Conservation (phyloP, 257 asterid genomes). For the Rhazya stricta region DNA sequence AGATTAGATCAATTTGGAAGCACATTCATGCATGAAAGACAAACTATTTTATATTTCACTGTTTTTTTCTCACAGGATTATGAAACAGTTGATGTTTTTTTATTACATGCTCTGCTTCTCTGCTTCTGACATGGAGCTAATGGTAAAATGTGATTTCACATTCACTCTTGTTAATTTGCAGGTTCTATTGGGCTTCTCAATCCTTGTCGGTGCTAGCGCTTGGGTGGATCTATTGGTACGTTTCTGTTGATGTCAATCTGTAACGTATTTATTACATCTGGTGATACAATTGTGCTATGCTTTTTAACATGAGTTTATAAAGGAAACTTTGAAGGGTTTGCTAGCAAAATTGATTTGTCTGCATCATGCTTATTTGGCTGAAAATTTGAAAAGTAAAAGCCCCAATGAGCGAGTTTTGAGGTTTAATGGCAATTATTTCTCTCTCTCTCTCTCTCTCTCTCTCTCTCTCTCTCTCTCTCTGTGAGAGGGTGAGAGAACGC, state of each 20-base stretch:
- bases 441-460: too few species aligned
- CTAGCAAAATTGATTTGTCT: background rate
- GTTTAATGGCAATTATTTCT: background rate
- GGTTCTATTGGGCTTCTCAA: conserved; percentile 95
- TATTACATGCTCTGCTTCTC: background rate
- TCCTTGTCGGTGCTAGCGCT: conserved; percentile 97
- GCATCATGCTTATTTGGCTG: background rate
- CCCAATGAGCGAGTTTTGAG: background rate
- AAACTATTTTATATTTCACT: background rate
- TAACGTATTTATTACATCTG: background rate
- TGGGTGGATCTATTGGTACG: conserved; percentile 98
- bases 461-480: too few species aligned
- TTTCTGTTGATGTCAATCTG: conserved; percentile 6
- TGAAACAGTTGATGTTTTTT: background rate
- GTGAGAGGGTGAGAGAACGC: too few species aligned
- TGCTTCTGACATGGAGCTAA: background rate
- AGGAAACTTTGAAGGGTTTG: background rate
- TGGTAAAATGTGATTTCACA: background rate
- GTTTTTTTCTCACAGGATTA: background rate
- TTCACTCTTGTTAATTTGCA: conserved; percentile 27
- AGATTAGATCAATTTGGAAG: too few species aligned
- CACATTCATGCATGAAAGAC: too few species aligned
- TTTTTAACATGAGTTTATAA: background rate
- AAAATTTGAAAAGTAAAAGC: background rate
- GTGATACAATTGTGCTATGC: background rate